Percentiles rank a stretch among this genome's conserved stretches.
phyloP scores from a whole-genome alignment of 2,329 filamentous ascomycete genomes.

The Cryphonectria nitschkei region DNA sequence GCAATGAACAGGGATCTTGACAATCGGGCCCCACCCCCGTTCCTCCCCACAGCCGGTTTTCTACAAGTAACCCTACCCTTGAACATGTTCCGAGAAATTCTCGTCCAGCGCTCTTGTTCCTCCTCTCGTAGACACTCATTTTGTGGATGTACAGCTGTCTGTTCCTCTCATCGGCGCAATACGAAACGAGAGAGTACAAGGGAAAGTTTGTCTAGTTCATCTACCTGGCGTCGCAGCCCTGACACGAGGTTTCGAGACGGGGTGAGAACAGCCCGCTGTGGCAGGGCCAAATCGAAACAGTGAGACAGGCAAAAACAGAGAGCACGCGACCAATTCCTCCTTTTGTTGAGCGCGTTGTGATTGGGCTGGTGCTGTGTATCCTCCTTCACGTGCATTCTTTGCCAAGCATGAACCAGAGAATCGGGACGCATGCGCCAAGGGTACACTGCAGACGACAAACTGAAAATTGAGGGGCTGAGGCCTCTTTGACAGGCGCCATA shows the following conservation, averaged over 20 bases:
- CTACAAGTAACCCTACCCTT: background rate
- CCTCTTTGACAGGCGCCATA: background rate
- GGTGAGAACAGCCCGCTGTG: background rate
- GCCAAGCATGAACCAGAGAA: constrained; percentile 22
- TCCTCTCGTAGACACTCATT: no score
- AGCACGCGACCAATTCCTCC: background rate
- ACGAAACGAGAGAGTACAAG: background rate
- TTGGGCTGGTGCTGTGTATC: background rate
- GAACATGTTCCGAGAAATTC: constrained; percentile 16
- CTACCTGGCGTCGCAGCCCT: background rate
- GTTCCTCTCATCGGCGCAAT: background rate
- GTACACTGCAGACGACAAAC: background rate
- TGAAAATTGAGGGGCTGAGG: background rate
- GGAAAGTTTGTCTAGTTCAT: background rate
- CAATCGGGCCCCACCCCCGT: constrained; percentile 20
- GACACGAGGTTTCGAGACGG: no score
- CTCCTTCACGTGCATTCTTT: constrained; percentile 4
- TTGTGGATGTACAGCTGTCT: background rate
- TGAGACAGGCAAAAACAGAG: background rate
- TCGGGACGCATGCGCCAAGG: constrained; percentile 18
- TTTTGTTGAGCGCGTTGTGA: background rate
- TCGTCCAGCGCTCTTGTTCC: background rate
- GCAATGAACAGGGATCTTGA: constrained; percentile 20
- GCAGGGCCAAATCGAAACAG: background rate
- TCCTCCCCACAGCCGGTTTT: background rate